Percentiles rank a stretch among this genome's conserved stretches.
Conservation (phyloP, 495 filamentous ascomycete species). For the Penicillium nucicola region DNA sequence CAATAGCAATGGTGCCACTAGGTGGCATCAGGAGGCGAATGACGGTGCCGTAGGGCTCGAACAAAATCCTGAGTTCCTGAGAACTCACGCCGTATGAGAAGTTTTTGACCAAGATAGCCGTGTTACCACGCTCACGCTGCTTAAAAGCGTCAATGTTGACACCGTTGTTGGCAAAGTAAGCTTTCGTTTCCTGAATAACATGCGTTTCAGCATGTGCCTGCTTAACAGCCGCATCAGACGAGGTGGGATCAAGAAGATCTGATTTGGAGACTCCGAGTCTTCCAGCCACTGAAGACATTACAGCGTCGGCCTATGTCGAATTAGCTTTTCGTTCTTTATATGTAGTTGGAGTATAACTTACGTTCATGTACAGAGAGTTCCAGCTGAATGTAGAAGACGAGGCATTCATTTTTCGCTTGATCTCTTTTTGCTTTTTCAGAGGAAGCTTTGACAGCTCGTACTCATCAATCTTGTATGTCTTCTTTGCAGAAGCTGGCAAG, state of each 20-base stretch:
- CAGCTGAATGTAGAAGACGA: constrained; percentile 81
- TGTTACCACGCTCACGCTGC: constrained; percentile 75
- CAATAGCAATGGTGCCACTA: constrained; percentile 86
- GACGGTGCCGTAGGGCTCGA: constrained; percentile 61
- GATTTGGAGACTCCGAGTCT: constrained; percentile 85
- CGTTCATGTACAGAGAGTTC: constrained; percentile 98
- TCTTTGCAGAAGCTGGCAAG: constrained; percentile 74
- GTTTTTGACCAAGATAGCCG: constrained; percentile 90
- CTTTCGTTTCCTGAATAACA: constrained; percentile 92
- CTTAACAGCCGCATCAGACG: constrained; percentile 87
- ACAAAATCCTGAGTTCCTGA: constrained; percentile 49
- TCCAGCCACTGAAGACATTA: constrained; percentile 85
- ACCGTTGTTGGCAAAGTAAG: constrained; percentile 81
- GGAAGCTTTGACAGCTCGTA: constrained; percentile 83
- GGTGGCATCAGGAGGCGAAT: constrained; percentile 85
- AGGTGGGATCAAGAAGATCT: constrained; percentile 89
- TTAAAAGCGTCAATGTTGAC: constrained; percentile 92
- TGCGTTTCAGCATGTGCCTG: constrained; percentile 96
- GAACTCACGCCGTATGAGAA: constrained; percentile 75
- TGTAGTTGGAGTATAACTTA: constrained; percentile 36
- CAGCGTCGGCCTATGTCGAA: constrained; percentile 65
- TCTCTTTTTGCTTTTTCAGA: constrained; percentile 87
- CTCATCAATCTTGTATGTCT: constrained; percentile 79
- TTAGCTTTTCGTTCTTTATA: constrained; percentile 20
- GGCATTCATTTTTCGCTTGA: constrained; percentile 77